phyloP scores from a whole-genome alignment of 129 eudicot genomes.

The Flaveria bidentis region DNA sequence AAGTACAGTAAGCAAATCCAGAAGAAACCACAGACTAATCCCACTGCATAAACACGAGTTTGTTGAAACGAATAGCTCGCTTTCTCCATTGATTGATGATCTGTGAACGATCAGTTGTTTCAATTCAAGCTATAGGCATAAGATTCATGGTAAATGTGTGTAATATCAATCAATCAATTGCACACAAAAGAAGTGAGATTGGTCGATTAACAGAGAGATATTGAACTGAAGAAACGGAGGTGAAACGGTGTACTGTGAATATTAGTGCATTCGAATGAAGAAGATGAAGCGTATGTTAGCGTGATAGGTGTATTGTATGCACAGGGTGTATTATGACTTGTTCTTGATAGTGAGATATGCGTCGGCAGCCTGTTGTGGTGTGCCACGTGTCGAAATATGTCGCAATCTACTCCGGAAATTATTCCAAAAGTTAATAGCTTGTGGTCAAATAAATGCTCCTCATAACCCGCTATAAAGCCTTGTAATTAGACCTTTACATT shows the following conservation, averaged over 20 bases:
- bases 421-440: background rate
- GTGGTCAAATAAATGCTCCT: slow-evolving; percentile 31
- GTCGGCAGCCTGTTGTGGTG: slow-evolving; percentile 26
- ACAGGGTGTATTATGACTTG: slow-evolving; percentile 14
- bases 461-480: background rate
- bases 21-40: slow-evolving; percentile 45
- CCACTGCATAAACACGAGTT: slow-evolving; percentile 56
- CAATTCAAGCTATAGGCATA: slow-evolving; percentile 19
- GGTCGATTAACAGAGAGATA: background rate
- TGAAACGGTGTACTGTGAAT: background rate
- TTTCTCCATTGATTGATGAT: slow-evolving; percentile 56
- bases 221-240: background rate
- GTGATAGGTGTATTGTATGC: slow-evolving; percentile 18
- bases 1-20: slow-evolving; percentile 69
- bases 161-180: background rate
- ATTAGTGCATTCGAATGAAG: slow-evolving; percentile 19
- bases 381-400: slow-evolving; percentile 25
- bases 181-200: slow-evolving; percentile 3
- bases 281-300: slow-evolving; percentile 34
- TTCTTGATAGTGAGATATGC: background rate
- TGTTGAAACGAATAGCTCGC: slow-evolving; percentile 45
- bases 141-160: background rate
- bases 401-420: slow-evolving; percentile 3
- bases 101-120: slow-evolving; percentile 36
- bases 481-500: no score